Evolutionary conservation across 1,284 basidiomycete species (phyloP), one percentile per base, ranked within the genome.

Genomic region (Peniophora sp.): DNA sequence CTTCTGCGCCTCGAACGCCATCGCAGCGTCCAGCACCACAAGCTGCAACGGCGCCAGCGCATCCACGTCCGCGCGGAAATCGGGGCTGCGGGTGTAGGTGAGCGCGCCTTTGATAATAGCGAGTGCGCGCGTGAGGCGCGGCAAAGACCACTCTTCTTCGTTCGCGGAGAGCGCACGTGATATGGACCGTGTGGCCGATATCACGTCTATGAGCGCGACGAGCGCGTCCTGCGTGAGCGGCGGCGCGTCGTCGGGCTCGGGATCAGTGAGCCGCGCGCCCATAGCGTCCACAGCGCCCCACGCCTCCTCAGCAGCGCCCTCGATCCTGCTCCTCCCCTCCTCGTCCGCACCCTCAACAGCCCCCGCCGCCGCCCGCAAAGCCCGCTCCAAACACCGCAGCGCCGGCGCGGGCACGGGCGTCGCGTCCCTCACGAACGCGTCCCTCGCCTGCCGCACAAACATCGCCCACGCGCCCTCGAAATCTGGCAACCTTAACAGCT

Each of bases 21-120:
- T 73, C 3, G 97, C 71, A 0, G 81, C 78, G 22, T 84, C 79
- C 60, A 93, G 71, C 2, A 92, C 80, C 11, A 81, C 79, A 3
- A 79, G 70, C 79, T 94, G 92, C 1, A 97, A 76, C 18, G 92
- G 92, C 18, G 89, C 85, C 51, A 97, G 71, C 37, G 72, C 69
- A 61, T 97, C 93, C 46, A 92, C 75, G 62, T 99, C 95, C 3
- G 88, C 85, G 46, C 91, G 74, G 62, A 91, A 94, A 62, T 96
- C 92, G 3, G 86, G 83, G 1, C 91, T 95, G 52, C 75, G 74
- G 1, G 83, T 72, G 62, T 97, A 97, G 0, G 87, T 89, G 54
- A 96, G 70, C 46, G 62, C 60, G 70, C 83, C 81, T 72, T 92
- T 92, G 50, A 96, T 68, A 47, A 94, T 86, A 12, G 69, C 69